Evolutionary conservation across 176 grass and related monocot species (phyloP).

Genomic region (Phragmites australis): DNA sequence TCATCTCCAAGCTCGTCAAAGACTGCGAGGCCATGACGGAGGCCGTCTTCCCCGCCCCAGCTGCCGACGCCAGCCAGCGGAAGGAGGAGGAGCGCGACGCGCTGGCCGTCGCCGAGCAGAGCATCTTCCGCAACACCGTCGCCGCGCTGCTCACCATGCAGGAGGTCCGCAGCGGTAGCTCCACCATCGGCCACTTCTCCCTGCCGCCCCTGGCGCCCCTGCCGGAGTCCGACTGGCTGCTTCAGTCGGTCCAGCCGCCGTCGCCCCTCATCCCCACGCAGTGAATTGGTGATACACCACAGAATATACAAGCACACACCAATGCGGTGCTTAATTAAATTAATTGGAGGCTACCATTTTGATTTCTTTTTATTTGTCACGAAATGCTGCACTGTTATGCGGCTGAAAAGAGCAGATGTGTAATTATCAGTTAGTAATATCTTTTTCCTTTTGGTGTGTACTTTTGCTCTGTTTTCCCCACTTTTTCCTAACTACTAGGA

Average conservation of each 20-base stretch:
- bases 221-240: slow-evolving; percentile 55
- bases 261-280: slow-evolving; percentile 55
- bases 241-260: slow-evolving; percentile 44
- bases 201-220: slow-evolving; percentile 69
- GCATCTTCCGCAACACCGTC: slow-evolving; percentile 77
- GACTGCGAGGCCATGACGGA: slow-evolving; percentile 81
- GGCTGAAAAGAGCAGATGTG: background rate
- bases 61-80: background rate
- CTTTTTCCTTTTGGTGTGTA: background rate
- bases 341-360: background rate
- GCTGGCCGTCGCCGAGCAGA: slow-evolving; percentile 47
- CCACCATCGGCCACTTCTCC: slow-evolving; percentile 77
- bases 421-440: slow-evolving; percentile 18
- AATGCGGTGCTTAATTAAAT: background rate
- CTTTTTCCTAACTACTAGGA: background rate
- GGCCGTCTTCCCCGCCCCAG: slow-evolving; percentile 45
- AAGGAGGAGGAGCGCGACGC: slow-evolving; percentile 19
- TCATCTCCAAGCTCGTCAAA: slow-evolving; percentile 66
- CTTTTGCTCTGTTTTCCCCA: background rate
- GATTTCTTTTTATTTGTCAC: background rate
- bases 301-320: background rate
- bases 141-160: slow-evolving; percentile 82
- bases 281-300: background rate
- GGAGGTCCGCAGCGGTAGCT: slow-evolving; percentile 86
- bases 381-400: background rate